Conservation (phyloP, 2,329 filamentous ascomycete species). For the Tolypocladium capitatum region DNA sequence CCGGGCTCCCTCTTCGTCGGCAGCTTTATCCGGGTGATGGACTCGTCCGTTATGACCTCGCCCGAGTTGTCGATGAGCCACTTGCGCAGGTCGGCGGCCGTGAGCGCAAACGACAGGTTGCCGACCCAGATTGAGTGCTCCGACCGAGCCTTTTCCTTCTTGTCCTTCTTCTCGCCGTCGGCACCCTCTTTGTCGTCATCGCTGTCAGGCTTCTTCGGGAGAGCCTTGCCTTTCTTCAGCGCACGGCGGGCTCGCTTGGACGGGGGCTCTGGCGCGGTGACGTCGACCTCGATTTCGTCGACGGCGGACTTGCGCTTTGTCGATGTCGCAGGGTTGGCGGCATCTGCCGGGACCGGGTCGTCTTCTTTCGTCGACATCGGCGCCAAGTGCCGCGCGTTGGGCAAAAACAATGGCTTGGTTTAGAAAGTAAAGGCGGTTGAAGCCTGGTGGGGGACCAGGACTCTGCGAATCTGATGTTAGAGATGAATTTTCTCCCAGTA, state of each 20-base stretch:
- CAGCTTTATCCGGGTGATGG: slow-evolving; percentile 76
- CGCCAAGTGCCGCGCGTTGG: neutral
- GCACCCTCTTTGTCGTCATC: slow-evolving; percentile 20
- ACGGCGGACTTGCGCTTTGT: slow-evolving; percentile 56
- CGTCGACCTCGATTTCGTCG: slow-evolving; percentile 77
- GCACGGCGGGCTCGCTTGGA: slow-evolving; percentile 88
- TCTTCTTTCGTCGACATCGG: slow-evolving; percentile 7
- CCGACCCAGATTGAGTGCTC: slow-evolving; percentile 90
- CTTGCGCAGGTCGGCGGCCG: slow-evolving; percentile 57
- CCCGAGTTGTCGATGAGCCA: slow-evolving; percentile 68
- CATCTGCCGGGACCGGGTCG: slow-evolving; percentile 1
- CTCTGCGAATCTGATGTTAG: neutral
- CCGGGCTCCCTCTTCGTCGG: slow-evolving; percentile 45
- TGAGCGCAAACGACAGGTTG: slow-evolving; percentile 77
- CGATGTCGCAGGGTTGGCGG: slow-evolving; percentile 8
- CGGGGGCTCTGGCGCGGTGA: slow-evolving; percentile 79
- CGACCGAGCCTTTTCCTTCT: slow-evolving; percentile 46
- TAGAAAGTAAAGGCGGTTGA: neutral
- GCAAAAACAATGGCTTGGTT: neutral
- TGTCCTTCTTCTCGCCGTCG: slow-evolving; percentile 25
- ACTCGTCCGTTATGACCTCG: slow-evolving; percentile 48
- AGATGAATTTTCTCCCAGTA: neutral
- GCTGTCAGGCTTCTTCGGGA: slow-evolving; percentile 29
- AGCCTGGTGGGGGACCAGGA: neutral
- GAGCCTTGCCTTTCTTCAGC: slow-evolving; percentile 67